Conservation (phyloP, 2,329 filamentous ascomycete species). For the Botrytis fragariae region DNA sequence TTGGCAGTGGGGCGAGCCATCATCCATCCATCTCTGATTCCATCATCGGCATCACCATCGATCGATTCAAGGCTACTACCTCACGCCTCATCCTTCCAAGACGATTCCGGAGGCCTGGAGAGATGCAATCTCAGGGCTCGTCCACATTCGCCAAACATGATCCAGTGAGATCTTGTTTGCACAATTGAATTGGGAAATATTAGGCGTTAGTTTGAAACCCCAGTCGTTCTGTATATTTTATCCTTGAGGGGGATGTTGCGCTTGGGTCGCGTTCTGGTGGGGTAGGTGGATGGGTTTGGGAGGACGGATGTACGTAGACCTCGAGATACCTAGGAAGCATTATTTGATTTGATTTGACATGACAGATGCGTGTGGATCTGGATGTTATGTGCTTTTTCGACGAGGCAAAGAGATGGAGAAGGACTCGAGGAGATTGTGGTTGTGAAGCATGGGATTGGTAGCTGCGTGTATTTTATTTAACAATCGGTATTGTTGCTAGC, state of each 20-base stretch:
- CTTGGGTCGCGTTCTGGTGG: conserved; percentile 6
- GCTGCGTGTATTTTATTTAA: background rate
- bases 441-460: background rate
- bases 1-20: background rate
- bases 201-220: background rate
- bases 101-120: background rate
- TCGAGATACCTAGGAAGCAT: background rate
- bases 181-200: background rate
- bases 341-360: background rate
- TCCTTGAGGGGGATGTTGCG: background rate
- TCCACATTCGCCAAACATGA: background rate
- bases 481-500: too few species aligned
- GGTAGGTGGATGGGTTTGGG: background rate
- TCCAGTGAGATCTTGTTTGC: background rate
- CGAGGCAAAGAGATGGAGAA: background rate
- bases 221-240: conserved; percentile 1
- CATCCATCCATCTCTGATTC: background rate
- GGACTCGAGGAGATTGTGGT: background rate
- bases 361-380: background rate
- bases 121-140: background rate
- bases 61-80: background rate
- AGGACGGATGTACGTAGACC: background rate
- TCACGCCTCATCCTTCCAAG: background rate
- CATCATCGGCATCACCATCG: background rate
- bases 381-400: background rate